Base-by-base conservation (phyloP, 495 filamentous ascomycete species). In the Penicillium paradoxum region DNA sequence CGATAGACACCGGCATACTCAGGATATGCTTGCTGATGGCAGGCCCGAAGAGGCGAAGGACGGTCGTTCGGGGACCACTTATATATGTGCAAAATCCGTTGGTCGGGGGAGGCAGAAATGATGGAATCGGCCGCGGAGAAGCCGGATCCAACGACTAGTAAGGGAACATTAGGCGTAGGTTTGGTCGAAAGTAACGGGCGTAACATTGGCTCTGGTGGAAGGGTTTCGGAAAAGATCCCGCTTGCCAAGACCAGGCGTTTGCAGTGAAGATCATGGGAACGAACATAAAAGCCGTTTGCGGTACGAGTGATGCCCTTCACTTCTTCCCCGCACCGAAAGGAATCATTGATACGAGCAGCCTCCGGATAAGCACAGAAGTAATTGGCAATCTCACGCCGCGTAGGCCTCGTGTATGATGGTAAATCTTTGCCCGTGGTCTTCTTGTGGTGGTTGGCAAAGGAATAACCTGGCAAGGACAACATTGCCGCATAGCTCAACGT, bases 121-220 rank as follows among this genome's bases (percentile, higher is more conserved):
- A 86, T 85, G 1, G 78, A 71, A 65, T 85, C 83, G 13, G 84
- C 82, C 9, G 83, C 82, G 21, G 81, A 81, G 62, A 87, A 86
- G 0, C 84, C 83, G 3, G 83, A 84, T 10, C 83, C 83, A 32
- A 87, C 73, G 22, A 87, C 76, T 4, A 87, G 71, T 1, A 82
- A 51, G 6, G 79, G 74, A 33, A 49, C 54, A 22, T 44, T 36
- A 6, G 60, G 66, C 6, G 57, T 59, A 1, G 45, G 60, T 39
- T 56, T 61, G 8, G 62, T 59, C 32, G 57, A 56, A 8, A 64
- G 44, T 0, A 83, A 48, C 8, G 78, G 75, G 10, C 61, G 62
- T 6, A 85, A 64, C 10, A 78, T 49, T 0, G 75, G 73, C 6
- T 74, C 73, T 6, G 84, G 79, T 10, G 76, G 74, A 32, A 84